Percentiles rank a stretch among this genome's conserved stretches.
Evolutionary conservation across 1,139 yeast species (phyloP).

Genomic region (Arxiozyma heterogenica): DNA sequence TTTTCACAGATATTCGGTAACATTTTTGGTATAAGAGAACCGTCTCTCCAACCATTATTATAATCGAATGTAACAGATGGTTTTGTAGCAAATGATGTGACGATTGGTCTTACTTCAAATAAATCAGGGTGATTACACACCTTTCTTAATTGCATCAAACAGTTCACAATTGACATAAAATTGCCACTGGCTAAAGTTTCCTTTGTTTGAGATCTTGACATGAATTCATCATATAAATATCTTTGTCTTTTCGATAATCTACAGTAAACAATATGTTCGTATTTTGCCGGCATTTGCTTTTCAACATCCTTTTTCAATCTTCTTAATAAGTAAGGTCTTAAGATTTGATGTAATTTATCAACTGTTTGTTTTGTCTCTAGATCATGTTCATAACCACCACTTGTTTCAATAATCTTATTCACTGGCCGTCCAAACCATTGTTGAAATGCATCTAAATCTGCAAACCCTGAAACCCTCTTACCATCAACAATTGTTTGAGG

Average conservation of each 20-base stretch:
- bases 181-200: constrained; percentile 93
- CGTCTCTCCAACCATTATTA: constrained; percentile 30
- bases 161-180: constrained; percentile 87
- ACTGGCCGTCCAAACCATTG: constrained; percentile 98
- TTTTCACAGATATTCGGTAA: constrained; percentile 28
- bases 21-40: constrained; percentile 38
- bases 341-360: constrained; percentile 79
- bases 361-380: constrained; percentile 78
- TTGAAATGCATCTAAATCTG: constrained; percentile 89
- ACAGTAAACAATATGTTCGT: constrained; percentile 90
- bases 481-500: constrained; percentile 45
- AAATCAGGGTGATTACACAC: constrained; percentile 97
- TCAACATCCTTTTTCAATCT: constrained; percentile 95
- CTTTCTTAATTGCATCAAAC: constrained; percentile 94
- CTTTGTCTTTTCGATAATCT: constrained; percentile 88
- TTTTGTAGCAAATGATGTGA: constrained; percentile 76
- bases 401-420: constrained; percentile 78
- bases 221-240: constrained; percentile 86
- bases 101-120: constrained; percentile 91
- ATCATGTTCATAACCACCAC: constrained; percentile 43
- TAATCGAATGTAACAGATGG: constrained; percentile 51
- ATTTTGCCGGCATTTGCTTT: constrained; percentile 97
- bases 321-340: constrained; percentile 84
- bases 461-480: constrained; percentile 76
- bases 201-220: constrained; percentile 92